These are phyloP conservation scores for Tetracentron sinense DNA, from an alignment of 164 flowering plant genomes.

Conservation along the genomic window DNA sequence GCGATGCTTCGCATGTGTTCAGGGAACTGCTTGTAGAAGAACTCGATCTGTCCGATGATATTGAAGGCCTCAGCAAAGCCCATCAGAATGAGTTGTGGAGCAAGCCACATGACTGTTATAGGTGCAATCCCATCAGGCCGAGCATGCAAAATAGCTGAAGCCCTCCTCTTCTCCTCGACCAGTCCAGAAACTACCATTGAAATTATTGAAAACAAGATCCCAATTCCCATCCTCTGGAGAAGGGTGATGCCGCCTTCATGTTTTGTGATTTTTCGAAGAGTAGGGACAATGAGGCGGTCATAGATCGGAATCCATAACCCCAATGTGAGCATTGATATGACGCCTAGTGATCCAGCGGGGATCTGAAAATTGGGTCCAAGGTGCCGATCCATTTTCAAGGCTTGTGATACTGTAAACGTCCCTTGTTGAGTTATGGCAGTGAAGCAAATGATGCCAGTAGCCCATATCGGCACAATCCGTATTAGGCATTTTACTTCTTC, in stretches of 20 bases:
- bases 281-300: slow-evolving; percentile 13
- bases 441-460: slow-evolving; percentile 31
- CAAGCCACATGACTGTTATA: slow-evolving; percentile 39
- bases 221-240: slow-evolving; percentile 37
- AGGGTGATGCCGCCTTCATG: slow-evolving; percentile 32
- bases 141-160: background rate
- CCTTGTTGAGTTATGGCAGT: slow-evolving; percentile 25
- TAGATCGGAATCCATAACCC: slow-evolving; percentile 17
- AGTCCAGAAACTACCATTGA: slow-evolving; percentile 23
- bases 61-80: slow-evolving; percentile 55
- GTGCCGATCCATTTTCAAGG: slow-evolving; percentile 40
- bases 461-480: slow-evolving; percentile 45
- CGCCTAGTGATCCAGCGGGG: slow-evolving; percentile 12
- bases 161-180: slow-evolving; percentile 21
- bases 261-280: slow-evolving; percentile 7
- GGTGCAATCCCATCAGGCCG: slow-evolving; percentile 26
- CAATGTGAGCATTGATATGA: slow-evolving; percentile 13
- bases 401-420: slow-evolving; percentile 41
- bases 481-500: too few relatives aligned
- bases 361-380: slow-evolving; percentile 22
- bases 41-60: too few relatives aligned
- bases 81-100: slow-evolving; percentile 38
- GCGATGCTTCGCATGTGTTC: slow-evolving; percentile 69
- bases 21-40: slow-evolving; percentile 63
- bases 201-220: slow-evolving; percentile 19